Conservation (phyloP, 2,329 filamentous ascomycete species). For the Aspergillus puulaauensis region DNA sequence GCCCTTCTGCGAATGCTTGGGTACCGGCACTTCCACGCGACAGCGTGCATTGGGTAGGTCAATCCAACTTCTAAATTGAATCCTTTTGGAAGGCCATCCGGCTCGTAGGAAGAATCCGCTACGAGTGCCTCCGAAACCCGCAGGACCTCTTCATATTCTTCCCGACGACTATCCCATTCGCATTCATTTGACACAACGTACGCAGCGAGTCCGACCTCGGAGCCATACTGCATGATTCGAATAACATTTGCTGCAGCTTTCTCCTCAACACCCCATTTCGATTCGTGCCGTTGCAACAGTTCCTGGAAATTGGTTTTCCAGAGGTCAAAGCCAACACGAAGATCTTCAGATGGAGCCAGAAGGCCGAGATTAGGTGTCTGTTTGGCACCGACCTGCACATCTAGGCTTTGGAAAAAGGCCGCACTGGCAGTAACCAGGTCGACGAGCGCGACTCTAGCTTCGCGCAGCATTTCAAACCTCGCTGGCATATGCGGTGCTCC, state of each 20-base stretch:
- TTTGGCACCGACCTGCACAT: background rate
- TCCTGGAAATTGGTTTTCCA: background rate
- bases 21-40: slow-evolving; percentile 25
- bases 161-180: slow-evolving; percentile 15
- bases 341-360: background rate
- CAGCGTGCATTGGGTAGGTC: slow-evolving; percentile 19
- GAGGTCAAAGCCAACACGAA: background rate
- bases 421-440: slow-evolving; percentile 14
- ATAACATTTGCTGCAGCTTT: slow-evolving; percentile 12
- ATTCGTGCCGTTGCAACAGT: background rate
- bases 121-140: background rate
- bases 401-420: background rate
- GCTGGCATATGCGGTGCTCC: background rate
- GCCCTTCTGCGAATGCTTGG: slow-evolving; percentile 17
- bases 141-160: slow-evolving; percentile 13
- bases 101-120: background rate
- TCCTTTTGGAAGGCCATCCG: background rate
- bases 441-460: slow-evolving; percentile 13
- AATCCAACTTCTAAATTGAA: slow-evolving; percentile 17
- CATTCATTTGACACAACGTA: slow-evolving; percentile 11
- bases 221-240: slow-evolving; percentile 11
- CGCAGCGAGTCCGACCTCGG: slow-evolving; percentile 3
- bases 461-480: slow-evolving; percentile 12
- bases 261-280: slow-evolving; percentile 9
- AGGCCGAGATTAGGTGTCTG: background rate